Evolutionary conservation across 208 protist species (phyloP).

Genomic region (Phytomonas francai): DNA sequence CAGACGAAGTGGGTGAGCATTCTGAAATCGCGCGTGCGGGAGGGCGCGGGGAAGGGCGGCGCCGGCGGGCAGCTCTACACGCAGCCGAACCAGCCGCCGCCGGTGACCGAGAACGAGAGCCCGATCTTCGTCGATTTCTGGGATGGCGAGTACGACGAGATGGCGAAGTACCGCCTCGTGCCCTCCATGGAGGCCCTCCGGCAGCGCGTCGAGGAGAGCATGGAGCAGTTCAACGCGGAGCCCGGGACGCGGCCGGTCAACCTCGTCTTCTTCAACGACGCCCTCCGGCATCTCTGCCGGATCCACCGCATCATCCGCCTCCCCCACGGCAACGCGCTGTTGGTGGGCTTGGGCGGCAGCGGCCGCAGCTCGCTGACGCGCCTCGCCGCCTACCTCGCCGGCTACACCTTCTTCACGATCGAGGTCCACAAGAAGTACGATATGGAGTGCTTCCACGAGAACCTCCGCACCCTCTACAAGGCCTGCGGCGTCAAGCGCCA

Average conservation of each 20-base stretch:
- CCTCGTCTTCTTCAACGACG: conserved; percentile 98
- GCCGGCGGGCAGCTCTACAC: neutral
- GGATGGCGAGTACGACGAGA: conserved; percentile 89
- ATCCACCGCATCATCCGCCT: conserved; percentile 95
- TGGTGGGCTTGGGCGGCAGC: conserved; percentile 97
- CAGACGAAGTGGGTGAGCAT: conserved; percentile 90
- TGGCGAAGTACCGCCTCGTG: conserved; percentile 93
- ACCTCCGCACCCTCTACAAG: conserved; percentile 95
- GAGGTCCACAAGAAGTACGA: conserved; percentile 96
- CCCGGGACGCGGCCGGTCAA: conserved; percentile 89
- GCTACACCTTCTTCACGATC: conserved; percentile 94
- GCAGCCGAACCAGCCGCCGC: neutral
- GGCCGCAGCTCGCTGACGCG: conserved; percentile 94
- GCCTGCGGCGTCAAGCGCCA: conserved; percentile 91
- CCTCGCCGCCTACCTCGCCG: conserved; percentile 94
- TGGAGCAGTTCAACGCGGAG: conserved; percentile 93
- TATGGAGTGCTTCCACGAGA: conserved; percentile 94
- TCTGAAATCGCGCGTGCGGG: conserved; percentile 68
- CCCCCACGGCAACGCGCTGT: conserved; percentile 95
- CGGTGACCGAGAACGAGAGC: conserved; percentile 66
- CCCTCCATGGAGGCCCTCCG: conserved; percentile 84
- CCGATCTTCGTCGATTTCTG: conserved; percentile 95
- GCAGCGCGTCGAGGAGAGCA: conserved; percentile 88
- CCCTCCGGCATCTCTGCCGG: conserved; percentile 95
- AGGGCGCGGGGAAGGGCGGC: neutral